Evolutionary conservation across 2,329 filamentous ascomycete species (phyloP), one percentile per base, ranked within the genome.

Genomic region (Metarhizium guizhouense): DNA sequence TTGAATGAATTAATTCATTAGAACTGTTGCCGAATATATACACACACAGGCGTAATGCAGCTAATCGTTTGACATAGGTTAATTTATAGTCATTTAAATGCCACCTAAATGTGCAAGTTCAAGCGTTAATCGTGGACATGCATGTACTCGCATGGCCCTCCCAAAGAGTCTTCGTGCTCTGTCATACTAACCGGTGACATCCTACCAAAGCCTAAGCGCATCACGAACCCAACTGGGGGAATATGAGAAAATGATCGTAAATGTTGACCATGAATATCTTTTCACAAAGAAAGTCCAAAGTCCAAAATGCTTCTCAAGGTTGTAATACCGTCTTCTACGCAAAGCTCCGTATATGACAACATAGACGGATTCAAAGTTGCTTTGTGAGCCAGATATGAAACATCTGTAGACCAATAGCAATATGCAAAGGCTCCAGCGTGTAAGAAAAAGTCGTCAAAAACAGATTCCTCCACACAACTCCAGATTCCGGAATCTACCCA

Each of bases 261-360:
- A 43, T 16, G 16, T 18, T n/a, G 40, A n/a, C 40, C 40, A 43
- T 55, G 48, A 56, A 55, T 36, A 54, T 53, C 57, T 56, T 60
- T 38, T 58, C 63, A 64, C 59, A 57, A 53, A 56, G 47, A 47
- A 8, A 54, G 56, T 57, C 53, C 58, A 54, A 59, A 58, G 59
- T 62, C 60, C 6, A 58, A 62, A 58, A 60, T 61, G 47, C 57
- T 54, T 57, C 57, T 54, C 55, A 60, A 48, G 56, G 56, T 59
- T 55, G 47, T 56, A 47, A 57, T 32, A 14, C 48, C 53, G 29
- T 51, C 29, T 16, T 42, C 18, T 20, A 25, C 42, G n/a, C 13
- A 16, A 45, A 13, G 47, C 51, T 47, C 47, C 30, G 16, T 51
- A 51, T 16, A 55, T 45, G n/a, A 6, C 20, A 45, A 20, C 42